These are phyloP conservation scores for Saturnispora dispora DNA, from an alignment of 805 yeast genomes.

Conservation along the genomic window DNA sequence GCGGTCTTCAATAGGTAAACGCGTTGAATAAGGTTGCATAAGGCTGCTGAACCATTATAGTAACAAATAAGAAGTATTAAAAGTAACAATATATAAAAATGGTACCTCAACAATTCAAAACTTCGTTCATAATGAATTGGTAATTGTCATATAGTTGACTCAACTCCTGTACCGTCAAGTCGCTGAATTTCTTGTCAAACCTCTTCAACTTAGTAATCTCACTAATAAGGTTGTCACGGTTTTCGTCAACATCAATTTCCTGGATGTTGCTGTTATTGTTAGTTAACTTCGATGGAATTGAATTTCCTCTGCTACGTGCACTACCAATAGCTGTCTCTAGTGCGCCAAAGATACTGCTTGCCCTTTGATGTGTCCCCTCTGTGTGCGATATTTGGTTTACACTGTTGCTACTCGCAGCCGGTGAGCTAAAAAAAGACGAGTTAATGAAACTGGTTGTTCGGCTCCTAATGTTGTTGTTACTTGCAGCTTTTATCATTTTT, in stretches of 20 bases:
- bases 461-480: slow-evolving; percentile 19
- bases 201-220: slow-evolving; percentile 10
- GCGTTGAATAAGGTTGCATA: neutral
- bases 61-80: neutral
- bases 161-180: slow-evolving; percentile 23
- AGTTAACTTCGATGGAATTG: slow-evolving; percentile 6
- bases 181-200: slow-evolving; percentile 23
- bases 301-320: slow-evolving; percentile 26
- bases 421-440: slow-evolving; percentile 17
- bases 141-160: slow-evolving; percentile 23
- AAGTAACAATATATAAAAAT: neutral
- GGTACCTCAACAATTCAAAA: neutral
- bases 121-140: slow-evolving; percentile 15
- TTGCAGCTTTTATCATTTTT: neutral
- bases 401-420: slow-evolving; percentile 1
- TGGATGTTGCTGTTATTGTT: neutral
- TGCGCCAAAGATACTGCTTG: slow-evolving; percentile 18
- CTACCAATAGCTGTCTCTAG: slow-evolving; percentile 28
- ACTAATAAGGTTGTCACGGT: neutral
- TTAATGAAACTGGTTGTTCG: slow-evolving; percentile 27
- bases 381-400: neutral
- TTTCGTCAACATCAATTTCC: slow-evolving; percentile 8
- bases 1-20: neutral
- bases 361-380: neutral
- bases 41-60: neutral